Evolutionary conservation across 208 protist species (phyloP).

Genomic region (Acanthamoeba sp.): DNA sequence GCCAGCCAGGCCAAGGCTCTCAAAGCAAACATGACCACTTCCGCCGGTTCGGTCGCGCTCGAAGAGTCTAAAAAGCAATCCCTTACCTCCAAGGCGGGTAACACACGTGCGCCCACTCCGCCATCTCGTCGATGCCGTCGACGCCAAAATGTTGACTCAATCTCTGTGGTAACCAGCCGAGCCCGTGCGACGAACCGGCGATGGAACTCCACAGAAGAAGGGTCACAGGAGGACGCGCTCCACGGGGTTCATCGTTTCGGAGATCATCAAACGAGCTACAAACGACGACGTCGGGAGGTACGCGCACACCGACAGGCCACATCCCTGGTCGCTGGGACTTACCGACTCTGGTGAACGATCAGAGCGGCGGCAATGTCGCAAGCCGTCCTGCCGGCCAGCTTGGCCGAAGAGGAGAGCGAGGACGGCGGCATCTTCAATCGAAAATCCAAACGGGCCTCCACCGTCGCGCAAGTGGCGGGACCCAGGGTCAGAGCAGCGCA

Average conservation of each 20-base stretch:
- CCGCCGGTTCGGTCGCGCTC: not conserved
- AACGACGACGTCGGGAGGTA: not conserved
- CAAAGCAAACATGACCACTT: not conserved
- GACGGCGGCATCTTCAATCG: too few relatives aligned
- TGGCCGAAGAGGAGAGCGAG: too few relatives aligned
- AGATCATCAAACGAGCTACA: slow-evolving; percentile 31
- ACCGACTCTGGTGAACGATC: too few relatives aligned
- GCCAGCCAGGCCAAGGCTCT: not conserved
- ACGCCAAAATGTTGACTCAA: too few relatives aligned
- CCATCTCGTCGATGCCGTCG: too few relatives aligned
- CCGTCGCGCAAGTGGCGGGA: not conserved
- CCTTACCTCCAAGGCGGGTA: not conserved
- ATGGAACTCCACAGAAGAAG: not conserved
- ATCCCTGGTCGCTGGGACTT: too few relatives aligned
- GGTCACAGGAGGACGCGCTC: slow-evolving; percentile 41
- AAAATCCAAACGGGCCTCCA: too few relatives aligned
- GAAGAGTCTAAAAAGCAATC: not conserved
- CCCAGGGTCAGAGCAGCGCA: not conserved
- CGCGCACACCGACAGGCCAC: too few relatives aligned
- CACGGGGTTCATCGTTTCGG: slow-evolving; percentile 48
- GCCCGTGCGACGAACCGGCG: not conserved
- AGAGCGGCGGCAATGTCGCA: too few relatives aligned
- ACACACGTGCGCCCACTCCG: not conserved
- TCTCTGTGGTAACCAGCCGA: not conserved
- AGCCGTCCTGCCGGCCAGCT: too few relatives aligned